These are phyloP conservation scores for Olyra latifolia DNA, from an alignment of 176 grass and related monocot species.

Conservation along the genomic window DNA sequence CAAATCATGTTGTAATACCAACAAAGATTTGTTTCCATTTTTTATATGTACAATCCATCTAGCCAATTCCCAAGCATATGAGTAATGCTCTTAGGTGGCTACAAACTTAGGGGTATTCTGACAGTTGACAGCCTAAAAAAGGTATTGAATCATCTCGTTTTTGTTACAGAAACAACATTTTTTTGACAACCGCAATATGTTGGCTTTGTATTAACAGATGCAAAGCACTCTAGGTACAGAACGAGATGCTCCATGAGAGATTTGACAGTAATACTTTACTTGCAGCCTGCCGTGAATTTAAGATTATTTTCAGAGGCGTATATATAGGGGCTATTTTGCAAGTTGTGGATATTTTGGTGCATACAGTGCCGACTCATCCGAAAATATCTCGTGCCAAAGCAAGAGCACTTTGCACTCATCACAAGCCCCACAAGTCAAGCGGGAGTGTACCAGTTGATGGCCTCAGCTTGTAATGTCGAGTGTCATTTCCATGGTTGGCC, in stretches of 20 bases:
- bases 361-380: not conserved
- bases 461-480: not conserved
- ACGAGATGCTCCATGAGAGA: not conserved
- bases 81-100: too few relatives aligned
- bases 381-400: not conserved
- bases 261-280: too few relatives aligned
- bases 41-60: too few relatives aligned
- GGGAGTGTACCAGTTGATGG: not conserved
- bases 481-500: not conserved
- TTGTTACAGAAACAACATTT: too few relatives aligned
- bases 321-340: not conserved
- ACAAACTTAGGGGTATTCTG: too few relatives aligned
- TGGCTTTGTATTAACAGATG: not conserved
- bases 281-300: too few relatives aligned
- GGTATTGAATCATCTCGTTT: too few relatives aligned
- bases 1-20: too few relatives aligned
- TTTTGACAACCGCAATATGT: too few relatives aligned
- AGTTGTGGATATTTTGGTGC: not conserved
- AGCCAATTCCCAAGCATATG: too few relatives aligned
- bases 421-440: not conserved
- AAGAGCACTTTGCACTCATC: not conserved
- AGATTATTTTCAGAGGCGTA: not conserved
- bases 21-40: too few relatives aligned
- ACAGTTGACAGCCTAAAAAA: too few relatives aligned
- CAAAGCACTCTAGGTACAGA: not conserved